Base-by-base conservation (phyloP, 768 basidiomycete genomes). In the Tubosaeta sp. region DNA sequence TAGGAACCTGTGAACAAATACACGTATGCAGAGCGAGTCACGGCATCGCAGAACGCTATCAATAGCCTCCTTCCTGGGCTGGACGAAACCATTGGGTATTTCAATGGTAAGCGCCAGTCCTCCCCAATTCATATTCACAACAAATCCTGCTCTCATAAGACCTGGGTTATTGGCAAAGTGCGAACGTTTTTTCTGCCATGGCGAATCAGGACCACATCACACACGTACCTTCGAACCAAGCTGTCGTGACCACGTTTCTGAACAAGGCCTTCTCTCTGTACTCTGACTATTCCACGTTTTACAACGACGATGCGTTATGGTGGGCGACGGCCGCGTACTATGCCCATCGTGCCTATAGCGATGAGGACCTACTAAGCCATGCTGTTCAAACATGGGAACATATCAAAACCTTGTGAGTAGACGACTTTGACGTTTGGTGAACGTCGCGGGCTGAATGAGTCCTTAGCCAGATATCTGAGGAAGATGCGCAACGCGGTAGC, bases 261-360 rank as follows among this genome's bases (percentile, higher is more conserved):
- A 51, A 58, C 19, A 54, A 14, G 16, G 43, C 46, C 22, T 54
- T 51, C 43, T 35, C 38, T 13, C 49, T 55, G 14, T 55, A 55
- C 26, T 10, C 41, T 14, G 33, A 51, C 22, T 55, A 57, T 17
- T 55, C 52, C n/a, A 50, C 48, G n/a, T 4, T 39, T 25, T 50
- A 54, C 39, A 51, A 58, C 16, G 58, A 58, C 32, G 56, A 59
- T 19, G 78, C 57, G 16, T 31, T 54, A 53, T 81, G 79, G 79
- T 81, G 80, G 80, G 80, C 76, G 4, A 74, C 72, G 51, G 74
- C 78, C n/a, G 75, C 77, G 1, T 59, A 76, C 38, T 78, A 80
- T 47, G 78, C 72, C 7, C 74, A 76, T 57, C 71, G 75, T 48
- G 76, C 76, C 4, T 81, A 81, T 50, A 65, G 63, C n/a, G 74